These are phyloP conservation scores for Raphidocelis subcapitata DNA, from an alignment of 139 green algal genomes.

Conservation along the genomic window DNA sequence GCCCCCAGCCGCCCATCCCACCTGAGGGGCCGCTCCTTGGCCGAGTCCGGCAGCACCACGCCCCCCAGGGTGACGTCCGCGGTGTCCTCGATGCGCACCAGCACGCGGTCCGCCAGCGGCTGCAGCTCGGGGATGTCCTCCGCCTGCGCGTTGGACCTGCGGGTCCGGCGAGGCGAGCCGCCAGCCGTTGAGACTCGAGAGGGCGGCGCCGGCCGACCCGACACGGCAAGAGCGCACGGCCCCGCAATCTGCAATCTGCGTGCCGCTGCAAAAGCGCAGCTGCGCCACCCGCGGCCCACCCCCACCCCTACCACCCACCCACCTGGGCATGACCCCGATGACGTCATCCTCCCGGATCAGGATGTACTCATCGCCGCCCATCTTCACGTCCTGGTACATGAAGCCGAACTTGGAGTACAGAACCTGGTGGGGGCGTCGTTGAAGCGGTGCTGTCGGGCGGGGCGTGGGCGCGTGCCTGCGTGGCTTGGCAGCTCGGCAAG, in stretches of 20 bases:
- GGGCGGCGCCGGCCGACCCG: too few species aligned
- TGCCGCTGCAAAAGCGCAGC: too few species aligned
- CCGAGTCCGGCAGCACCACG: constrained; percentile 87
- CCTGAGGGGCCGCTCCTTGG: constrained; percentile 84
- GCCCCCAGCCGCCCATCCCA: constrained; percentile 31
- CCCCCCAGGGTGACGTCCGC: constrained; percentile 82
- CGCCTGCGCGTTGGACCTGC: constrained; percentile 53
- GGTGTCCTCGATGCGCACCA: constrained; percentile 74
- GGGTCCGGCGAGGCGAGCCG: not conserved
- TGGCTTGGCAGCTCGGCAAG: too few species aligned
- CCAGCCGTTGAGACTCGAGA: too few species aligned
- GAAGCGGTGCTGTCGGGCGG: too few species aligned
- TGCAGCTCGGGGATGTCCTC: constrained; percentile 87
- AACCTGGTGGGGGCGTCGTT: constrained; percentile 41
- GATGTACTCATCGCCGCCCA: constrained; percentile 72
- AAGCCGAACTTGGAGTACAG: constrained; percentile 97
- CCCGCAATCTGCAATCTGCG: too few species aligned
- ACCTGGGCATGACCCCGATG: constrained; percentile 59
- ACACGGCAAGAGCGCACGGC: too few species aligned
- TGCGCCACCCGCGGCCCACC: too few species aligned
- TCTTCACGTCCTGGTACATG: constrained; percentile 82
- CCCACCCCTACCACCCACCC: too few species aligned
- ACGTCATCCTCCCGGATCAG: constrained; percentile 89
- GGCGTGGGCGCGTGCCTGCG: too few species aligned
- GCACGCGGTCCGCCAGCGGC: constrained; percentile 83